Evolutionary conservation across 495 filamentous ascomycete species (phyloP).

Genomic region (Penicillium steckii): DNA sequence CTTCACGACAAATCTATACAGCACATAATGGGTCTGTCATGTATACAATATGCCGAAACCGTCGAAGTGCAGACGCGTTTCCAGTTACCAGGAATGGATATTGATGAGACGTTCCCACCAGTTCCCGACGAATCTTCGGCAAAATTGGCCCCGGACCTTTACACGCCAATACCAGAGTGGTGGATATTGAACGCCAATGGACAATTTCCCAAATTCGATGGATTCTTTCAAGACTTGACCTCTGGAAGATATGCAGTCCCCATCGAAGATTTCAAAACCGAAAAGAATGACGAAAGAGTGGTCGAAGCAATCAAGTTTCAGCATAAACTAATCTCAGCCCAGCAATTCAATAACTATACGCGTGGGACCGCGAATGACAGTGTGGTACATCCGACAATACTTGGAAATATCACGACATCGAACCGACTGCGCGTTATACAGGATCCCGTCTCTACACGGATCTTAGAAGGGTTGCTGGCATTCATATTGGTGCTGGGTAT

Average conservation of each 20-base stretch:
- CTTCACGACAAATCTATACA: neutral
- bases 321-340: slow-evolving; percentile 7
- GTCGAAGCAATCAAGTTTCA: slow-evolving; percentile 5
- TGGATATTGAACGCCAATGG: slow-evolving; percentile 1
- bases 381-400: neutral
- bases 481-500: slow-evolving; percentile 12
- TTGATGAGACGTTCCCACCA: slow-evolving; percentile 3
- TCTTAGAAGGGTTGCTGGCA: slow-evolving; percentile 30
- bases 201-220: slow-evolving; percentile 1
- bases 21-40: neutral
- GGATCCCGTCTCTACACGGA: slow-evolving; percentile 28
- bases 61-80: slow-evolving; percentile 4
- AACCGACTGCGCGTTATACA: slow-evolving; percentile 21
- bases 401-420: slow-evolving; percentile 3
- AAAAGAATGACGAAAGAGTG: neutral
- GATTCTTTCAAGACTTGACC: slow-evolving; percentile 2
- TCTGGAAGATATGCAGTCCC: slow-evolving; percentile 4
- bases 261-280: neutral
- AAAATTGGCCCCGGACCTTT: neutral
- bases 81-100: slow-evolving; percentile 4
- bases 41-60: slow-evolving; percentile 8
- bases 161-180: slow-evolving; percentile 5
- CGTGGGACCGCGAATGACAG: slow-evolving; percentile 2
- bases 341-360: slow-evolving; percentile 7
- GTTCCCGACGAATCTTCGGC: slow-evolving; percentile 7